phyloP scores from a whole-genome alignment of 2,329 filamentous ascomycete genomes.

The Furcasterigmium sp. region DNA sequence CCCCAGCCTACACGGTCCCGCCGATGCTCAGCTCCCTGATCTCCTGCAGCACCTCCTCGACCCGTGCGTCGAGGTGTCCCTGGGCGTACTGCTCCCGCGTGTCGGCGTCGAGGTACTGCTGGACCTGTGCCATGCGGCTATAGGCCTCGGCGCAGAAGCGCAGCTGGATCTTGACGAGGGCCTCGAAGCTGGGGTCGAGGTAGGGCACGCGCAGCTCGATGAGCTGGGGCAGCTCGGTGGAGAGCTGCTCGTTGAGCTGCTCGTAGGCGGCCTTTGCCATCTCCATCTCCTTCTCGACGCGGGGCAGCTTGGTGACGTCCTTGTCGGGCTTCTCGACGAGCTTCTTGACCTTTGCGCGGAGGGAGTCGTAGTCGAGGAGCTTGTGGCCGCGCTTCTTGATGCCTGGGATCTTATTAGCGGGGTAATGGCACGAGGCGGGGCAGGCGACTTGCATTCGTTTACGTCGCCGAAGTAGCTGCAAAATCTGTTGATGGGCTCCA shows the following conservation, averaged over 20 bases:
- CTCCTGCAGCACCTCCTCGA: constrained; percentile 94
- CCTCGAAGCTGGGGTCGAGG: constrained; percentile 93
- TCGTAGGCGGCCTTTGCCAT: constrained; percentile 93
- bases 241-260: constrained; percentile 94
- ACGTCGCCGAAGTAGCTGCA: constrained; percentile 98
- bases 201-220: constrained; percentile 97
- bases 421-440: no score
- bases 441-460: constrained; percentile 70
- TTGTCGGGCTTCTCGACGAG: constrained; percentile 98
- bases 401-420: constrained; percentile 34
- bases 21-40: constrained; percentile 95
- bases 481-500: constrained; percentile 93
- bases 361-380: constrained; percentile 93
- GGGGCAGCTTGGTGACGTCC: constrained; percentile 91
- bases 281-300: constrained; percentile 93
- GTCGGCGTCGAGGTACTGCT: constrained; percentile 94
- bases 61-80: constrained; percentile 82
- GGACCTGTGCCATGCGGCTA: constrained; percentile 95
- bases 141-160: constrained; percentile 98
- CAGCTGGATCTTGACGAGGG: constrained; percentile 96
- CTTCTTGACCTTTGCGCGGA: constrained; percentile 94
- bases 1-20: constrained; percentile 49
- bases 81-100: constrained; percentile 94
- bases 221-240: constrained; percentile 85
- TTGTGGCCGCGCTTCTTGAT: constrained; percentile 99